A percentile compares a stretch with the other conserved stretches of the same genome.
These are phyloP conservation scores for Calonectria hongkongensis DNA, from an alignment of 2,329 filamentous ascomycete species.

Conservation along the genomic window DNA sequence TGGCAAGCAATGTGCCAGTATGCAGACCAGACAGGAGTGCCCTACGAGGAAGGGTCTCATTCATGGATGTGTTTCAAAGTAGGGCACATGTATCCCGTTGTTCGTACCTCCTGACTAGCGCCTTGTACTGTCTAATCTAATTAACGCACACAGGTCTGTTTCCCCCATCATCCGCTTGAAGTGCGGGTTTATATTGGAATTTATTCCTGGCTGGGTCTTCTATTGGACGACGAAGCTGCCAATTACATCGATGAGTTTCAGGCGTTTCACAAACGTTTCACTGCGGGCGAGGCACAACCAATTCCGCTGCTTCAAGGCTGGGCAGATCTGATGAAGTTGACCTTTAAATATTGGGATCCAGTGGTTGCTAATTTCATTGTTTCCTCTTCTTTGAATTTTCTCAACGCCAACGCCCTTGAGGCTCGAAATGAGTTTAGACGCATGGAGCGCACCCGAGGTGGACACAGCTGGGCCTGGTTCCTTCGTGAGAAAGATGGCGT, in stretches of 20 bases:
- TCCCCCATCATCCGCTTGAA: conserved; percentile 37
- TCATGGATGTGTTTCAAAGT: conserved; percentile 37
- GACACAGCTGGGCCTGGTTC: conserved; percentile 40
- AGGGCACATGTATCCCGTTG: conserved; percentile 35
- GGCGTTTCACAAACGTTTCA: conserved; percentile 36
- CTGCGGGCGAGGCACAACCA: not conserved
- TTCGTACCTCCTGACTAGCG: not conserved
- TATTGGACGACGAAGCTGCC: conserved; percentile 34
- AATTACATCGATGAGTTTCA: conserved; percentile 21
- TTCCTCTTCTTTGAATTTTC: conserved; percentile 31
- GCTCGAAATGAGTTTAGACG: conserved; percentile 23
- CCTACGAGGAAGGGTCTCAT: conserved; percentile 26
- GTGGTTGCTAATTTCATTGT: conserved; percentile 39
- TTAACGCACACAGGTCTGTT: conserved; percentile 7
- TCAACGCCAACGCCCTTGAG: conserved; percentile 35
- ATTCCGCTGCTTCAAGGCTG: conserved; percentile 31
- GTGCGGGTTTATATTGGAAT: conserved; percentile 33
- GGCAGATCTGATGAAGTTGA: conserved; percentile 32
- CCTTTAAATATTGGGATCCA: conserved; percentile 38
- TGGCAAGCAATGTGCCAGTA: conserved; percentile 30
- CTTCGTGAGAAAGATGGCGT: conserved; percentile 41
- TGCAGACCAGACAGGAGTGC: conserved; percentile 24
- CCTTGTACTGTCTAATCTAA: not conserved
- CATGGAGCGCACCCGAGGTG: conserved; percentile 24
- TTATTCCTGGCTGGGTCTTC: conserved; percentile 37